phyloP scores from a whole-genome alignment of 306 rosid genomes.

The Adenanthera pavonina region DNA sequence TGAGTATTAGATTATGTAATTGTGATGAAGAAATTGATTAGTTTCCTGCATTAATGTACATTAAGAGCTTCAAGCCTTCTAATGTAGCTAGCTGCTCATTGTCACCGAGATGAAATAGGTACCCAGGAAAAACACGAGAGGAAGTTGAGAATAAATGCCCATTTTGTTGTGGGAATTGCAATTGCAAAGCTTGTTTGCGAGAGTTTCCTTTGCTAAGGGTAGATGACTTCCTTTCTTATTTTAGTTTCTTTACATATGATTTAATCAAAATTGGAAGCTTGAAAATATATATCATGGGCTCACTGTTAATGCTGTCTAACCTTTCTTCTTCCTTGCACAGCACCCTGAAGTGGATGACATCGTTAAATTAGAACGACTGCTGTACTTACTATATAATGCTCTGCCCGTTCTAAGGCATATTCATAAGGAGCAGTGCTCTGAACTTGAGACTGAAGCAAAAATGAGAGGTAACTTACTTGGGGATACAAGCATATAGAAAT shows the following conservation, averaged over 20 bases:
- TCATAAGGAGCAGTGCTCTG: constrained; percentile 61
- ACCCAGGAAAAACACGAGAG: constrained; percentile 60
- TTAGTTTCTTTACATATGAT: not conserved
- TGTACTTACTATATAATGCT: constrained; percentile 57
- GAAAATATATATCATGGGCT: not conserved
- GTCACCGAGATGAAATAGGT: constrained; percentile 52
- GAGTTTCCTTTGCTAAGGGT: constrained; percentile 50
- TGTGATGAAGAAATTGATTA: constrained; percentile 24
- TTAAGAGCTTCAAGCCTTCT: constrained; percentile 20
- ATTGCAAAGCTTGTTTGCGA: constrained; percentile 76
- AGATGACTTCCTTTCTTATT: constrained; percentile 13
- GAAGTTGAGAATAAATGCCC: constrained; percentile 61
- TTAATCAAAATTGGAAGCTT: constrained; percentile 3
- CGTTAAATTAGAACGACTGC: constrained; percentile 55
- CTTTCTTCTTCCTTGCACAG: constrained; percentile 43
- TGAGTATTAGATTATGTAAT: not conserved
- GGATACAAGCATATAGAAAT: not conserved
- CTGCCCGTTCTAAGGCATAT: constrained; percentile 71
- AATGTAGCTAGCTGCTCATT: constrained; percentile 24
- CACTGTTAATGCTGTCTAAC: not conserved
- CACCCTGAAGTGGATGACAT: constrained; percentile 38
- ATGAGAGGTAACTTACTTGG: constrained; percentile 49
- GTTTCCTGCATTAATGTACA: constrained; percentile 9
- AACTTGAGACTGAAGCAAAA: constrained; percentile 63
- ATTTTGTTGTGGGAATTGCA: constrained; percentile 66